Base-by-base conservation (phyloP, 805 yeast genomes). In the Suhomyces faveliae region DNA sequence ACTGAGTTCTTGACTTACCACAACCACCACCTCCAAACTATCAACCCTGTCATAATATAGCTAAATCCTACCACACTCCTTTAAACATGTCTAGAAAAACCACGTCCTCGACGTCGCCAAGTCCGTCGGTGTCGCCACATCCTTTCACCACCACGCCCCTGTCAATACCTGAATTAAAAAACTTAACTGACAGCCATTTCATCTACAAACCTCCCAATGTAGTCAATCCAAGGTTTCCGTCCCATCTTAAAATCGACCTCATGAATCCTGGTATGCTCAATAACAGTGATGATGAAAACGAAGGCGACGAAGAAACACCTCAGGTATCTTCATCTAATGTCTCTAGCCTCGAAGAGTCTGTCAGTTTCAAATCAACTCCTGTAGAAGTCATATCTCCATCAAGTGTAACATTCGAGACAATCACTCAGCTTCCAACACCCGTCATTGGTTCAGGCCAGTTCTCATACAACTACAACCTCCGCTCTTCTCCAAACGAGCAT, bases 381-480 rank as follows among this genome's bases (percentile, higher is more conserved):
- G 7, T 42, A 5, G 21, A 33, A 8, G 15, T 42, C 30, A 44
- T 47, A 30, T 64, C 56, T n/a, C 63, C 56, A 13, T 54, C 54
- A 21, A 35, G 40, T 15, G 46, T 38, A 37, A 52, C 52, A 13
- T 66, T 64, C 52, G 71, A 68, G 37, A 59, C 61, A 10, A 61
- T 75, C 12, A 66, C 78, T 1, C 76, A 70, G 43, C 58, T 77
- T 15, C 81, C 81, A 2, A 74, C 80, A 0, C 81, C 81, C 1
- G 56, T 76, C 30, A 35, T 52, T 21, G 44, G 48, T 21, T 7
- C 27, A 11, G 48, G 51, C 40, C 19, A 29, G 11, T 48, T 48
- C 29, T 23, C 37, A 13, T 20, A 40, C 40, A 33, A 46, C 15
- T 46, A 40, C 29, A 40, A 38, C 9, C 24, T 42, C 21, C 35